Conservation (phyloP, 768 basidiomycete genomes). For the Hypholoma sublateritium region DNA sequence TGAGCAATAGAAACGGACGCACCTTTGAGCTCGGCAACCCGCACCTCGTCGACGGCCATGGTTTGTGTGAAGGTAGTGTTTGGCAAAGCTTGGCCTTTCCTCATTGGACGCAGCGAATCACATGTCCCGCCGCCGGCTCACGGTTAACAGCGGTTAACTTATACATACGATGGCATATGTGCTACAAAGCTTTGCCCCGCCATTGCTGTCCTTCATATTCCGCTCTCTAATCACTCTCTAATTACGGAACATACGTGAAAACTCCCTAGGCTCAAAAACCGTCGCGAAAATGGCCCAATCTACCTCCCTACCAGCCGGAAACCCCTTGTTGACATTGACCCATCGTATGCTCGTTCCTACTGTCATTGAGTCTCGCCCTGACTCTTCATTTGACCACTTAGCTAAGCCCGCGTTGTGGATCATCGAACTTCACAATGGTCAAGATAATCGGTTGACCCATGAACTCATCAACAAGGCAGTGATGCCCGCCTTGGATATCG, state of each 20-base stretch:
- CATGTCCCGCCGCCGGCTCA: slow-evolving; percentile 3
- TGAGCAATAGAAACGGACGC: slow-evolving; percentile 1
- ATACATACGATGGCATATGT: not conserved
- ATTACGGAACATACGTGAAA: not conserved
- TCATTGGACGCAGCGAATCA: slow-evolving; percentile 6
- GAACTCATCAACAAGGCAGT: slow-evolving; percentile 58
- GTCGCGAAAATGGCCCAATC: slow-evolving; percentile 41
- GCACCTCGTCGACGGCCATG: slow-evolving; percentile 27
- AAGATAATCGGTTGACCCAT: slow-evolving; percentile 68
- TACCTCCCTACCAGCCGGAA: slow-evolving; percentile 44
- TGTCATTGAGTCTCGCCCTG: not conserved
- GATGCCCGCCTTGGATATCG: slow-evolving; percentile 67
- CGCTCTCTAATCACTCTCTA: too few species aligned
- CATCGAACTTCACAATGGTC: slow-evolving; percentile 78
- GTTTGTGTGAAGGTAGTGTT: slow-evolving; percentile 18
- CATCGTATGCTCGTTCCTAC: slow-evolving; percentile 45
- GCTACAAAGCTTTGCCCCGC: too few species aligned
- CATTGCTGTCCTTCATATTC: too few species aligned
- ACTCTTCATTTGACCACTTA: slow-evolving; percentile 23
- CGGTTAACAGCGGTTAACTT: not conserved
- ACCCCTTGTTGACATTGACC: slow-evolving; percentile 65
- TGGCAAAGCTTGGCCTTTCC: slow-evolving; percentile 24
- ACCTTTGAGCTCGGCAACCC: slow-evolving; percentile 52
- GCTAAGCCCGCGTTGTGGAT: slow-evolving; percentile 68
- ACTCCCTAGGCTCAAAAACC: not conserved